Evolutionary conservation across 345 rosid species (phyloP), one percentile per base, ranked within the genome.

Genomic region (Eucalyptus dawsonii): DNA sequence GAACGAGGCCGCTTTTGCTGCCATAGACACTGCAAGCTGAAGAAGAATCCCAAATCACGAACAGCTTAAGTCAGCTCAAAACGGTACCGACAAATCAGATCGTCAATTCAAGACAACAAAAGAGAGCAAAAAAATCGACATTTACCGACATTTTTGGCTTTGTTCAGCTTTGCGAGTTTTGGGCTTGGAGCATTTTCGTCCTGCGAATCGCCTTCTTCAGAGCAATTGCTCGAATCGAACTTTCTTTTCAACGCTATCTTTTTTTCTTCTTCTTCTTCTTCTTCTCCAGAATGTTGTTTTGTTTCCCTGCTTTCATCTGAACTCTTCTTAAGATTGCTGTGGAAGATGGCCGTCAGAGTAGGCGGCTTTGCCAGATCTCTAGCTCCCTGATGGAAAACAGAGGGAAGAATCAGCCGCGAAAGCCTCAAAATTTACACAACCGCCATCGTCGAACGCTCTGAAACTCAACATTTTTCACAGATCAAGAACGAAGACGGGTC

Each of bases 11-110:
- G 99, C 98, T 90, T 96, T 96, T 9, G 94, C 80, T 24, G 99
- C 99, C 99, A 98, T 94, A 14, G 99, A 95, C 89, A 94, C 88
- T 22, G 99, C 99, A 91, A 96, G 95, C 99, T 97, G 94, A 93
- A 92, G 85, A 47, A 72, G 15, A 37, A 83, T 14, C 76, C 85
- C 16, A 11, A 76, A 80, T 21, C 12, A 5, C 85, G 88, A 34
- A 50, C 54, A 50, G 42, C 56, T 88, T 88, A 56, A 90, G 90
- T 37, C 69, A 87, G 76, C 17, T 49, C 21, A 13, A 37, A 56
- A 62, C 56, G 31, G 27, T 60, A 49, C 31, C 42, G 19, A 87
- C 37, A 5, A 42, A 87, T 31, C 5, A 81, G 9, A 45, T 67
- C 8, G 5, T 14, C 51, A 60, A 85, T 4, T 50, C 4, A 80